Conservation (phyloP, 1,284 basidiomycete genomes). For the Leccinum angustisporum region DNA sequence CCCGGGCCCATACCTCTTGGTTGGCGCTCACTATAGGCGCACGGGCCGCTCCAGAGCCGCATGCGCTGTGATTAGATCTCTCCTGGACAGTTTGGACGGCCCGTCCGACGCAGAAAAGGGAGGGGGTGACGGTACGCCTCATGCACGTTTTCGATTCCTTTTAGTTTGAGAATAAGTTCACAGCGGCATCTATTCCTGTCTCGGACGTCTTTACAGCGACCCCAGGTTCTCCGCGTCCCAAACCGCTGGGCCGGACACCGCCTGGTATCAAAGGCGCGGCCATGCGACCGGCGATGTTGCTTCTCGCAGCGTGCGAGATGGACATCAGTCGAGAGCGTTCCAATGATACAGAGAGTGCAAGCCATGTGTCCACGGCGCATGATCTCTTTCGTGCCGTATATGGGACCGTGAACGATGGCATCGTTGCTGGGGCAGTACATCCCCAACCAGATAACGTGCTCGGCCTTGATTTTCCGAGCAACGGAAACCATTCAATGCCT, state of each 20-base stretch:
- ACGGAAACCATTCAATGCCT: constrained; percentile 2
- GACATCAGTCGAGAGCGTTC: constrained; percentile 32
- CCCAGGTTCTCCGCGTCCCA: constrained; percentile 5
- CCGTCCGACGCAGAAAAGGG: constrained; percentile 15
- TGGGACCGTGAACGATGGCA: constrained; percentile 24
- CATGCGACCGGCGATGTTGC: constrained; percentile 29
- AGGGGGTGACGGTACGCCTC: constrained; percentile 29
- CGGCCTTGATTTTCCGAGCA: constrained; percentile 28
- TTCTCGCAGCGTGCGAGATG: constrained; percentile 33
- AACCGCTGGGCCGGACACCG: constrained; percentile 9
- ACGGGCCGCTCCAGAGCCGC: constrained; percentile 33
- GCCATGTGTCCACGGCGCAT: constrained; percentile 24
- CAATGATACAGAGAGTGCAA: constrained; percentile 17
- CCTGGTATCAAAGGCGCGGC: constrained; percentile 16
- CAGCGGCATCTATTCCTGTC: constrained; percentile 12
- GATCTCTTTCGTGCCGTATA: constrained; percentile 32
- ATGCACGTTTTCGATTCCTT: constrained; percentile 7
- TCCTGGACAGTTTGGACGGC: constrained; percentile 19
- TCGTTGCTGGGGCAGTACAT: constrained; percentile 18
- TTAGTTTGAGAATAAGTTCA: constrained; percentile 20
- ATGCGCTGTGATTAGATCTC: constrained; percentile 27
- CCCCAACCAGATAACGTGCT: constrained; percentile 22
- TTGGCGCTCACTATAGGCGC: constrained; percentile 35
- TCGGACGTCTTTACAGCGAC: constrained; percentile 12
- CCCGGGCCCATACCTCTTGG: constrained; percentile 32